Evolutionary conservation across 2,329 filamentous ascomycete species (phyloP).

Genomic region (Exophiala xenobiotica): DNA sequence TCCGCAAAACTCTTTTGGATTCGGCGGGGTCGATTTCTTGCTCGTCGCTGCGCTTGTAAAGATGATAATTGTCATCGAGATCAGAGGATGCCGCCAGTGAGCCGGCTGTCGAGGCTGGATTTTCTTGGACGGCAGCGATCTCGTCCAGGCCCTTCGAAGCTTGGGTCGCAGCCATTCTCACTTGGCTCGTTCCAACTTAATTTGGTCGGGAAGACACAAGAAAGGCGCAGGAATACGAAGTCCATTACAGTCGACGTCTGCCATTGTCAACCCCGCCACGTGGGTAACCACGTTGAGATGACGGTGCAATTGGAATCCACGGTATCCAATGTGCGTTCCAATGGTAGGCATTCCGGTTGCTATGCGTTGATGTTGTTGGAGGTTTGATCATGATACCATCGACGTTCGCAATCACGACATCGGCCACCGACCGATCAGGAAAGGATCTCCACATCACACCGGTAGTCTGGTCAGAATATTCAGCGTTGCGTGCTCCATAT

Average conservation of each 20-base stretch:
- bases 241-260: too few species aligned
- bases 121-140: conserved; percentile 13
- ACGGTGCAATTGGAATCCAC: too few species aligned
- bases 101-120: conserved; percentile 11
- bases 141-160: conserved; percentile 14
- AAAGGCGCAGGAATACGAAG: too few species aligned
- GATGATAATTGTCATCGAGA: conserved; percentile 40
- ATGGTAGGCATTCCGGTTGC: neutral
- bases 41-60: conserved; percentile 36
- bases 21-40: conserved; percentile 28
- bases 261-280: too few species aligned
- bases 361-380: neutral
- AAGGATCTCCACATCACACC: conserved; percentile 3
- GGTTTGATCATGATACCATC: conserved; percentile 15
- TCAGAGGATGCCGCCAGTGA: conserved; percentile 21
- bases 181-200: neutral
- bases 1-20: conserved; percentile 23
- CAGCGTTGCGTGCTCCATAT: neutral
- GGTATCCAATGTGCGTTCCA: neutral
- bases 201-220: neutral
- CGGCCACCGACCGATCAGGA: conserved; percentile 13
- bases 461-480: conserved; percentile 4
- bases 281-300: too few species aligned
- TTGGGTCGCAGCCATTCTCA: conserved; percentile 15
- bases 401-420: conserved; percentile 22